Conservation (phyloP, 768 basidiomycete species). For the Trametes gibbosa region DNA sequence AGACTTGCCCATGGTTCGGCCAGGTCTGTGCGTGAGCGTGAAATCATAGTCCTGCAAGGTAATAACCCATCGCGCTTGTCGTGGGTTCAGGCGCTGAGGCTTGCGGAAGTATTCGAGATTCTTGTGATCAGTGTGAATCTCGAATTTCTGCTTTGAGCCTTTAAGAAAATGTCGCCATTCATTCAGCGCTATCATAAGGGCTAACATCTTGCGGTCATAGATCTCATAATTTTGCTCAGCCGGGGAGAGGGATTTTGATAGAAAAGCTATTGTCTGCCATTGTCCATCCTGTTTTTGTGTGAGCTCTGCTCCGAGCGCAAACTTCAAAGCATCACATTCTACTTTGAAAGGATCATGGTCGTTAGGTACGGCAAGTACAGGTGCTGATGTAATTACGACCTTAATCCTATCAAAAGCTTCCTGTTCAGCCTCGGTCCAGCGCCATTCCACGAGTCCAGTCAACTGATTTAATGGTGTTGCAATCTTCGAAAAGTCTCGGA, state of each 20-base stretch:
- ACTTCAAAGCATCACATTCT: constrained; percentile 19
- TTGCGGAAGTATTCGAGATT: constrained; percentile 30
- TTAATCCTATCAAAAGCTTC: constrained; percentile 1
- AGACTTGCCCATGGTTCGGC: not conserved
- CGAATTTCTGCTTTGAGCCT: constrained; percentile 12
- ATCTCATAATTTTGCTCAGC: constrained; percentile 20
- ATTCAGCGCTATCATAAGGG: constrained; percentile 31
- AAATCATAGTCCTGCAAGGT: constrained; percentile 19
- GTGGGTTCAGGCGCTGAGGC: constrained; percentile 26
- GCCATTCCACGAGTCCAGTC: not conserved
- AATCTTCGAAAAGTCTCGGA: constrained; percentile 26
- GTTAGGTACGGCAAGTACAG: constrained; percentile 1
- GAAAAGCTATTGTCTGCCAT: constrained; percentile 15
- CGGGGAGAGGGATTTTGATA: constrained; percentile 4
- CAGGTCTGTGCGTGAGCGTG: constrained; percentile 5
- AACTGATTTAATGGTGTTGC: constrained; percentile 16
- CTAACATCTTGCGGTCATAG: constrained; percentile 39
- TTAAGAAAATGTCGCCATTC: constrained; percentile 28
- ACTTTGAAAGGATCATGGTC: constrained; percentile 8
- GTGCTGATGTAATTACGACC: not conserved
- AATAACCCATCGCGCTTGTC: constrained; percentile 34
- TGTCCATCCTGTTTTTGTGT: constrained; percentile 17
- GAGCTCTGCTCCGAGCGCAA: constrained; percentile 21
- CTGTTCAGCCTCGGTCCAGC: not conserved
- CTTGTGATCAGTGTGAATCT: constrained; percentile 31